phyloP scores from a whole-genome alignment of 805 yeast species.

The Candida dajiaensis region DNA sequence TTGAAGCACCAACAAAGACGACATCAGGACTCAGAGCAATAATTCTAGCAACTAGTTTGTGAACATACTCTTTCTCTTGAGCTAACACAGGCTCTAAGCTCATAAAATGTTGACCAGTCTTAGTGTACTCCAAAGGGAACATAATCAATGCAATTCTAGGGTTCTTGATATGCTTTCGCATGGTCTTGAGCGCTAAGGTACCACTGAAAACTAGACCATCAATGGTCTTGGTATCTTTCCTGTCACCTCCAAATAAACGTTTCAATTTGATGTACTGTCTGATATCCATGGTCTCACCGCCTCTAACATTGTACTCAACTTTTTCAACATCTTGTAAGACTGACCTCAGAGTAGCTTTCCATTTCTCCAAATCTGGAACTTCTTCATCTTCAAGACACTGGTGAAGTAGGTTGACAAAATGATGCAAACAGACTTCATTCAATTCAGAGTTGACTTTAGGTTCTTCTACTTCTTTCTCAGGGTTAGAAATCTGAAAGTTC shows the following conservation, averaged over 20 bases:
- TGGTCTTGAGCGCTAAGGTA: conserved; percentile 68
- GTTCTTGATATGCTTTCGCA: conserved; percentile 56
- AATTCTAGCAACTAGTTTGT: conserved; percentile 75
- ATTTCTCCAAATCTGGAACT: conserved; percentile 42
- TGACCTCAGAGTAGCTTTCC: conserved; percentile 51
- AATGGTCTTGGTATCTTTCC: conserved; percentile 52
- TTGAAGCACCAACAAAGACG: conserved; percentile 69
- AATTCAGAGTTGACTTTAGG: conserved; percentile 21
- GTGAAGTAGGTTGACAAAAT: conserved; percentile 43
- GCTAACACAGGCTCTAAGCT: conserved; percentile 79
- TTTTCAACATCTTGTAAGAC: conserved; percentile 50
- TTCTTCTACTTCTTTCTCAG: neutral
- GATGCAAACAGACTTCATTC: conserved; percentile 32
- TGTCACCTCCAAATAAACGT: conserved; percentile 69
- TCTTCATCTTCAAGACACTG: conserved; percentile 63
- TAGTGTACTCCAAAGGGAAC: conserved; percentile 84
- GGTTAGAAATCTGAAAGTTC: conserved; percentile 1
- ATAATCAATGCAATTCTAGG: conserved; percentile 80
- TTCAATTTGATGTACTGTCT: conserved; percentile 87
- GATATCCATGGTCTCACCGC: conserved; percentile 75
- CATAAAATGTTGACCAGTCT: conserved; percentile 71
- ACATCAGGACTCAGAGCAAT: conserved; percentile 72
- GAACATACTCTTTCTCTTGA: conserved; percentile 81
- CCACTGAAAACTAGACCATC: conserved; percentile 86
- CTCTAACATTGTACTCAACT: conserved; percentile 52